Evolutionary conservation across 2,329 filamentous ascomycete species (phyloP), one percentile per base, ranked within the genome.

Genomic region (Emydomyces testavorans): DNA sequence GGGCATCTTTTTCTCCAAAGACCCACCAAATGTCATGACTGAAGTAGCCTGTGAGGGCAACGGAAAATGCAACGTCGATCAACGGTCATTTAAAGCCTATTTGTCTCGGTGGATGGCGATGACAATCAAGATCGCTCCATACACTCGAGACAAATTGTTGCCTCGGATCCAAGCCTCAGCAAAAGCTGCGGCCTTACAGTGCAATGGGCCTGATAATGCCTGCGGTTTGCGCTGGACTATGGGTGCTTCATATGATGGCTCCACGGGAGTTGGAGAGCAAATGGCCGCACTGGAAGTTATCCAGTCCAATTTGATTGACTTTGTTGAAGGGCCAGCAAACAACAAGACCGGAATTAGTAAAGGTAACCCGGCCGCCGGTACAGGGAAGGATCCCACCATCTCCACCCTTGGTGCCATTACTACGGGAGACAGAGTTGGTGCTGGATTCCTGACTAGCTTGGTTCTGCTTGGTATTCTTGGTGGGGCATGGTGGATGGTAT

Each of bases 241-340:
- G 48, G 61, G 60, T 4, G 67, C 63, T 0, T 62, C 63, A 6
- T 83, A 74, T 63, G 79, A 83, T 59, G 76, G 77, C 20, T 70
- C 69, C 1, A 73, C 70, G 5, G 81, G 80, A 5, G 74, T 84
- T 1, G 82, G 82, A 4, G 79, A 84, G 61, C 80, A 84, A 63
- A 85, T 85, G 81, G 73, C 77, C 1, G 79, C 77, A 2, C 67
- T 85, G 60, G 78, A 83, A 57, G 71, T 82, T 7, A 73, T 82
- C 5, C 71, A 84, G 38, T 73, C 74, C 31, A 80, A 77, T 31
- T 47, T 65, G 23, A 57, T 69, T 24, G 67, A 69, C 26, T 62
- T 60, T 7, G 61, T 62, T 8, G 57, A 62, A 2, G 67, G 67
- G 8, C 67, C 66, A 2, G 64, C 65, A 18, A 66, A 66, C 5